These are phyloP conservation scores for Starmerella stellata DNA, from an alignment of 805 yeast species.

Conservation along the genomic window DNA sequence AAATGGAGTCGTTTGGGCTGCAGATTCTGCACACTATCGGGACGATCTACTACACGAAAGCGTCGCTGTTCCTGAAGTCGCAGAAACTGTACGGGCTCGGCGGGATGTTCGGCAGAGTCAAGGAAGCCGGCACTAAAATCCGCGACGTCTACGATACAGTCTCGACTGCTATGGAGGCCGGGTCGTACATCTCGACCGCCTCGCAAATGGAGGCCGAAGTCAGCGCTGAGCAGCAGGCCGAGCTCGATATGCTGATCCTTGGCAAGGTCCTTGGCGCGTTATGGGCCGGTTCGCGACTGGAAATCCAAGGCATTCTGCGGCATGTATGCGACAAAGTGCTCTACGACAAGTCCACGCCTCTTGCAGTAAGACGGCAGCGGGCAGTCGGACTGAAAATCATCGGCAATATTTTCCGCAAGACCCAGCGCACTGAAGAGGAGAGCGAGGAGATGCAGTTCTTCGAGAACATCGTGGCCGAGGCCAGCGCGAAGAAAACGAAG, in stretches of 20 bases:
- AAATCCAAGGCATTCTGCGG: constrained; percentile 59
- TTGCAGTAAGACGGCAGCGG: constrained; percentile 45
- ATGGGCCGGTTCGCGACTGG: constrained; percentile 86
- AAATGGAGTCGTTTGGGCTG: constrained; percentile 88
- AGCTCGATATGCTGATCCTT: constrained; percentile 60
- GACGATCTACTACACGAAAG: constrained; percentile 54
- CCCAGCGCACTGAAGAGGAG: constrained; percentile 67
- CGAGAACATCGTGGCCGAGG: constrained; percentile 84
- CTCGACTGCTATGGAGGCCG: constrained; percentile 77
- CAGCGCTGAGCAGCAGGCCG: constrained; percentile 47
- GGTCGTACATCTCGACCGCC: constrained; percentile 56
- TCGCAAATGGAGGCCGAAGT: constrained; percentile 48
- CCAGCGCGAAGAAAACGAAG: constrained; percentile 42
- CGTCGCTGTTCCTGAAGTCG: constrained; percentile 52
- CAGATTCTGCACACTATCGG: constrained; percentile 72
- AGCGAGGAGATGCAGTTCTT: constrained; percentile 78
- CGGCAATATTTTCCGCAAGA: constrained; percentile 49
- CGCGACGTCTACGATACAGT: constrained; percentile 71
- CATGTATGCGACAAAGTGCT: constrained; percentile 68
- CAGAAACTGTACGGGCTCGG: constrained; percentile 74
- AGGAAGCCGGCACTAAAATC: constrained; percentile 66
- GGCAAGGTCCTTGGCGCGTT: constrained; percentile 88
- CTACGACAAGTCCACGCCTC: constrained; percentile 43
- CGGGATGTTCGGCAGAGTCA: constrained; percentile 60
- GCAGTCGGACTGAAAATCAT: constrained; percentile 64